Evolutionary conservation across 2,329 filamentous ascomycete species (phyloP), one percentile per base, ranked within the genome.

Genomic region (Zymoseptoria pseudotritici): DNA sequence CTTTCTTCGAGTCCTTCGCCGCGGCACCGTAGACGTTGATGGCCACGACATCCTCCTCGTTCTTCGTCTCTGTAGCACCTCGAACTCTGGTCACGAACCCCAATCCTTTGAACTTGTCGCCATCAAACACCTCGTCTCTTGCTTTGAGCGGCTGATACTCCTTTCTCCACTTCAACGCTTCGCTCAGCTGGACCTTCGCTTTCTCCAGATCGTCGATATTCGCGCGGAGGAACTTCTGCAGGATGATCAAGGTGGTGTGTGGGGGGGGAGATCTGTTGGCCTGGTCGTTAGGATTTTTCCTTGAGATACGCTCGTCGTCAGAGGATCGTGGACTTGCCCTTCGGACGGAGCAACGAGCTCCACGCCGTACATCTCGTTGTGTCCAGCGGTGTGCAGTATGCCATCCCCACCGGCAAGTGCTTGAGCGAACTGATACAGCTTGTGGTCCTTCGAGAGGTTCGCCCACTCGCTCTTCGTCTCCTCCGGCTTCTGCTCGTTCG

Each of bases 191-290:
- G 58, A 87, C 83, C 71, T 87, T 86, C 17, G 92, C 90, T 71
- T 86, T 86, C 57, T 80, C 79, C 6, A 90, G 73, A 70, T 95
- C 86, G 63, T 87, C 86, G 63, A 86, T 85, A 73, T 97, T 97
- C 72, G 92, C 93, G 67, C 92, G 90, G 58, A 97, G 83, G 77
- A 92, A 97, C 79, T 97, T 97, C 73, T 96, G 91, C 54, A 97
- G 80, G 56, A 97, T 84, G 68, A 96, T 86, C 72, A 89, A 87
- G 54, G 89, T 91, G 58, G 89, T 89, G 56, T 92, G 81, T 68
- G 91, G 81, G 49, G 70, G 66, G 17, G 68, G 66, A 53, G 67
- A 65, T 21, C 60, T 69, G 51, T 22, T 64, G 67, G 56, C n/a
- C 19, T 20, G 19, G 19, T 13, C 21, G 55, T 64, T 59, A 63